A percentile compares a stretch with the other conserved stretches of the same genome.
phyloP scores from a whole-genome alignment of 2,329 filamentous ascomycete genomes.

The Microdochium nivale region DNA sequence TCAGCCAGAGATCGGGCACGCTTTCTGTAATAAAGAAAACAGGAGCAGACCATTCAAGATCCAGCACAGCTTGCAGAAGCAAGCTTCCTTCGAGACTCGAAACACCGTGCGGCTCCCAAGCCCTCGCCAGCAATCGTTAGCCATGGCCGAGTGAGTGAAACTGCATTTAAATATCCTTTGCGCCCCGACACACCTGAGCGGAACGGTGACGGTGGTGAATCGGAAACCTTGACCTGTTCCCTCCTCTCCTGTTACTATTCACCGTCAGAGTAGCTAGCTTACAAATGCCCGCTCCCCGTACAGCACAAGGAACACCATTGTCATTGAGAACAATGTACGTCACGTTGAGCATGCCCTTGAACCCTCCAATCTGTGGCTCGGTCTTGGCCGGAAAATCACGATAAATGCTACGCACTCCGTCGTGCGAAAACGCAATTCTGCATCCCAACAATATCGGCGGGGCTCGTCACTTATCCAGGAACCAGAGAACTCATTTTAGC shows the following conservation, averaged over 20 bases:
- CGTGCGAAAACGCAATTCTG: no score
- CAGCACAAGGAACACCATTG: conserved; percentile 22
- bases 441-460: conserved; percentile 1
- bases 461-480: not conserved
- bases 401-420: no score
- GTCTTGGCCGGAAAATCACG: no score
- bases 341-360: not conserved
- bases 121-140: not conserved
- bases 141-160: not conserved
- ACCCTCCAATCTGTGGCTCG: no score
- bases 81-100: not conserved
- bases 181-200: not conserved
- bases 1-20: no score
- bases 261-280: not conserved
- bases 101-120: not conserved
- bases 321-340: conserved; percentile 21
- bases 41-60: no score
- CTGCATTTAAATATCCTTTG: not conserved
- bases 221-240: not conserved
- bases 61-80: not conserved
- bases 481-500: conserved; percentile 12
- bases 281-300: conserved; percentile 4
- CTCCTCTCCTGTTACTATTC: not conserved
- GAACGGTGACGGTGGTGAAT: not conserved
- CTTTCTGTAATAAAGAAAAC: no score